phyloP scores from a whole-genome alignment of 2,329 filamentous ascomycete genomes.

The Fusarium papillatum region DNA sequence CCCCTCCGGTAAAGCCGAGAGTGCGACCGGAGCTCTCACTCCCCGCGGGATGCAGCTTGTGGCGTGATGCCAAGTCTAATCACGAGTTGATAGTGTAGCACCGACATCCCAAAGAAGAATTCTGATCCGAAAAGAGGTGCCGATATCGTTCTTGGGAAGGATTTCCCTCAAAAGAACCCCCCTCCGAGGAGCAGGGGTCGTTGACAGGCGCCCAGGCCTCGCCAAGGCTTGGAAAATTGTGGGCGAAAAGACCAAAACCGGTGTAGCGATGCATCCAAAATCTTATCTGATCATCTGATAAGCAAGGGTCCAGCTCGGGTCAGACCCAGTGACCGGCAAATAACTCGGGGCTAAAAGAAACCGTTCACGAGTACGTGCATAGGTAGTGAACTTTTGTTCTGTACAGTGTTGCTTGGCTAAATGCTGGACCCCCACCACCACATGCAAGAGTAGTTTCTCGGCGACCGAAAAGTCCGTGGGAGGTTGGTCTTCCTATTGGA shows the following conservation, averaged over 20 bases:
- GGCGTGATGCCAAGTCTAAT: slow-evolving; percentile 34
- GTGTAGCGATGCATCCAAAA: slow-evolving; percentile 28
- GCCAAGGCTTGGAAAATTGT: background rate
- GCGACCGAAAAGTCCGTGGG: background rate
- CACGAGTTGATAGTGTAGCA: background rate
- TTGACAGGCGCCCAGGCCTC: background rate
- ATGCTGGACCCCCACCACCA: background rate
- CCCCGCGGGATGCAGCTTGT: background rate
- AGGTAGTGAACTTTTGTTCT: background rate
- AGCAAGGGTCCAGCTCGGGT: background rate
- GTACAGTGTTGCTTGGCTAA: background rate
- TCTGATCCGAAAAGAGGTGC: slow-evolving; percentile 27
- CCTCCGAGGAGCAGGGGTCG: background rate
- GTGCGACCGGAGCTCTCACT: background rate
- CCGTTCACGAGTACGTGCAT: background rate
- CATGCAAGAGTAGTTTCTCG: slow-evolving; percentile 12
- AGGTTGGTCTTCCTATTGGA: background rate
- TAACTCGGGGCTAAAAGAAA: background rate
- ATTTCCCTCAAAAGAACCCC: slow-evolving; percentile 2
- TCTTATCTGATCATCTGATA: slow-evolving; percentile 47
- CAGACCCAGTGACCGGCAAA: background rate
- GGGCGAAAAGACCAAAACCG: slow-evolving; percentile 6
- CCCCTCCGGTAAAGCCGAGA: slow-evolving; percentile 2
- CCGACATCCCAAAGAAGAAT: background rate
- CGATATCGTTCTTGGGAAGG: background rate